phyloP scores from a whole-genome alignment of 805 yeast genomes.

The Pichia sporocuriosa region DNA sequence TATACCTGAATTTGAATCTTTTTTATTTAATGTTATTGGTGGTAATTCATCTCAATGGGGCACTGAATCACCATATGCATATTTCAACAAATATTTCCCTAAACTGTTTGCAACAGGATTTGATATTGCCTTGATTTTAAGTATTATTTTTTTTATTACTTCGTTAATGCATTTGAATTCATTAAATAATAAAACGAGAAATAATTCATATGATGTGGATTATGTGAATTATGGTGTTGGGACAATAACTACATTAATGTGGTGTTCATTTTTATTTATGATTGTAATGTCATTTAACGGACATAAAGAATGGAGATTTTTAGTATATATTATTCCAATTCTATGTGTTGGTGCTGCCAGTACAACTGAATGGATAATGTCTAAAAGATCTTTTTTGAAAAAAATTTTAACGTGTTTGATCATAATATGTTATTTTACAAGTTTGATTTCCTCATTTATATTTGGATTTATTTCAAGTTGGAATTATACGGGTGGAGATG shows the following conservation, averaged over 20 bases:
- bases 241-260: constrained; percentile 38
- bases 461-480: constrained; percentile 58
- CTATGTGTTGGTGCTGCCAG: constrained; percentile 32
- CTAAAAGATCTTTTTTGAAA: background rate
- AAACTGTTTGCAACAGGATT: constrained; percentile 32
- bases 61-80: constrained; percentile 62
- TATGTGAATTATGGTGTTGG: constrained; percentile 24
- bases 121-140: constrained; percentile 4
- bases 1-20: constrained; percentile 66
- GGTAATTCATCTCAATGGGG: constrained; percentile 85
- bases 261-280: constrained; percentile 52
- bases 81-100: constrained; percentile 50
- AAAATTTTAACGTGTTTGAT: constrained; percentile 23
- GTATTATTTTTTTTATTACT: background rate
- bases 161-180: background rate
- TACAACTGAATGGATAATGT: constrained; percentile 5
- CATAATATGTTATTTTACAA: constrained; percentile 28
- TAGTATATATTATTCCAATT: constrained; percentile 68
- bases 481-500: constrained; percentile 89
- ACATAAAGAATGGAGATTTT: constrained; percentile 93
- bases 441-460: constrained; percentile 35
- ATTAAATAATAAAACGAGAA: background rate
- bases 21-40: constrained; percentile 65
- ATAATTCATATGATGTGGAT: constrained; percentile 9
- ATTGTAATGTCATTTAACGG: constrained; percentile 68